Conservation (phyloP, 768 basidiomycete species). For the Tricholoma furcatifolium region DNA sequence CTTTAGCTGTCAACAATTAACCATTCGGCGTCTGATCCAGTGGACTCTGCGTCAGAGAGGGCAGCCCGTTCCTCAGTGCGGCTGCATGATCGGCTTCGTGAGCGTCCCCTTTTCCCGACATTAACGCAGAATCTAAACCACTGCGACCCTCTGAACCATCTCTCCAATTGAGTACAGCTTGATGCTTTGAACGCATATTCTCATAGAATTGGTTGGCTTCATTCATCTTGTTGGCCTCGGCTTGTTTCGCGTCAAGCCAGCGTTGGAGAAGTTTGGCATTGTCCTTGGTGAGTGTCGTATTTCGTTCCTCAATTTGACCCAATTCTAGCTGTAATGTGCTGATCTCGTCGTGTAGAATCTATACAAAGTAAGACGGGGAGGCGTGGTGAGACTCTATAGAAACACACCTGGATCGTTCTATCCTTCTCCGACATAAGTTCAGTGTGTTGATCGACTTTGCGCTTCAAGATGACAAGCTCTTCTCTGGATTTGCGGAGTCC, state of each 20-base stretch:
- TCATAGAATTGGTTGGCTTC: constrained; percentile 89
- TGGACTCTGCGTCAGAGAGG: constrained; percentile 65
- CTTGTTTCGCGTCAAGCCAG: constrained; percentile 95
- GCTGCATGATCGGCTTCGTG: constrained; percentile 43
- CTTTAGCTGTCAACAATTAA: constrained; percentile 57
- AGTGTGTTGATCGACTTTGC: constrained; percentile 80
- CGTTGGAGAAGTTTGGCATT: constrained; percentile 94
- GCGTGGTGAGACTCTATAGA: constrained; percentile 1
- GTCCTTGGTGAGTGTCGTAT: constrained; percentile 83
- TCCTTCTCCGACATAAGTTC: constrained; percentile 90
- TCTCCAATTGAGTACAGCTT: constrained; percentile 59
- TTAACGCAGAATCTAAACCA: constrained; percentile 30
- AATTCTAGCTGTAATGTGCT: constrained; percentile 90
- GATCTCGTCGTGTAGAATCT: constrained; percentile 96
- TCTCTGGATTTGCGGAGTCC: constrained; percentile 74
- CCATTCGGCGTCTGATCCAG: constrained; percentile 93
- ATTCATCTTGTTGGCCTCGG: constrained; percentile 93
- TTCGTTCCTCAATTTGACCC: constrained; percentile 84
- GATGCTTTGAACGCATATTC: constrained; percentile 75
- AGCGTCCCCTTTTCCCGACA: constrained; percentile 73
- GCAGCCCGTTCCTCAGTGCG: constrained; percentile 70
- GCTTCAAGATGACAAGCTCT: constrained; percentile 64
- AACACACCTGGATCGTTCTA: constrained; percentile 80
- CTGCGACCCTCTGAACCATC: constrained; percentile 34
- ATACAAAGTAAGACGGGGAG: constrained; percentile 6